Evolutionary conservation across 108 stramenopile species (phyloP).

Genomic region (Conticribra guillardii): DNA sequence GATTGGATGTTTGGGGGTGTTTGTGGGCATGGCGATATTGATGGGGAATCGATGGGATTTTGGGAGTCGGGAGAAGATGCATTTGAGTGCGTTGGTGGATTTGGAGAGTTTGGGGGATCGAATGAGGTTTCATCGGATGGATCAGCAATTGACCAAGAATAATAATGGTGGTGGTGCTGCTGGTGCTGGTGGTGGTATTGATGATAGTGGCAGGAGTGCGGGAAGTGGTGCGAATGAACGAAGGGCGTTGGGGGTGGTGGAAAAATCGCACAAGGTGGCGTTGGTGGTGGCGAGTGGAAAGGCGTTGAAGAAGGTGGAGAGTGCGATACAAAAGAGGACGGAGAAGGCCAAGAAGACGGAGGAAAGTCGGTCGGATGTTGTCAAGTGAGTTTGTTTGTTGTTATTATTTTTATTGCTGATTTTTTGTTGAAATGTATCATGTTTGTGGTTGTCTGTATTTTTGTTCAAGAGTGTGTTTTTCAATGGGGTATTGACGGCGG

Average conservation of each 20-base stretch:
- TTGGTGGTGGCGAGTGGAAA: conserved; percentile 41
- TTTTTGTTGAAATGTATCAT: conserved; percentile 2
- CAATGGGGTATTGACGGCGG: too few species aligned
- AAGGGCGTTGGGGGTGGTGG: conserved; percentile 37
- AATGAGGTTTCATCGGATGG: conserved; percentile 35
- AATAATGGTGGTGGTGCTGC: background rate
- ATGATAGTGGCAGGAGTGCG: background rate
- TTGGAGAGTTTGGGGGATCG: conserved; percentile 28
- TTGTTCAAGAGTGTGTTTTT: conserved; percentile 20
- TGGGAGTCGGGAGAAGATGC: conserved; percentile 31
- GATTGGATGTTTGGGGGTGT: conserved; percentile 25
- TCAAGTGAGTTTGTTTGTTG: conserved; percentile 20
- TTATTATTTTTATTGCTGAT: background rate
- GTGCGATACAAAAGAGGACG: conserved; percentile 28
- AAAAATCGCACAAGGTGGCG: conserved; percentile 26
- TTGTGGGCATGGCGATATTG: conserved; percentile 21
- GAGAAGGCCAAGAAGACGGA: conserved; percentile 24
- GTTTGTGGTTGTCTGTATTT: conserved; percentile 20
- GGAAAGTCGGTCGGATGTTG: conserved; percentile 22
- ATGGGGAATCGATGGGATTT: conserved; percentile 47
- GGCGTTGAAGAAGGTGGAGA: conserved; percentile 39
- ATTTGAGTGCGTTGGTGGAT: conserved; percentile 35
- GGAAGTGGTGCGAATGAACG: conserved; percentile 1
- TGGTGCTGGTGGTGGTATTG: background rate
- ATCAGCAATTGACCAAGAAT: conserved; percentile 15